These are phyloP conservation scores for Eimeria maxima DNA, from an alignment of 169 alveolate genomes.

Conservation along the genomic window DNA sequence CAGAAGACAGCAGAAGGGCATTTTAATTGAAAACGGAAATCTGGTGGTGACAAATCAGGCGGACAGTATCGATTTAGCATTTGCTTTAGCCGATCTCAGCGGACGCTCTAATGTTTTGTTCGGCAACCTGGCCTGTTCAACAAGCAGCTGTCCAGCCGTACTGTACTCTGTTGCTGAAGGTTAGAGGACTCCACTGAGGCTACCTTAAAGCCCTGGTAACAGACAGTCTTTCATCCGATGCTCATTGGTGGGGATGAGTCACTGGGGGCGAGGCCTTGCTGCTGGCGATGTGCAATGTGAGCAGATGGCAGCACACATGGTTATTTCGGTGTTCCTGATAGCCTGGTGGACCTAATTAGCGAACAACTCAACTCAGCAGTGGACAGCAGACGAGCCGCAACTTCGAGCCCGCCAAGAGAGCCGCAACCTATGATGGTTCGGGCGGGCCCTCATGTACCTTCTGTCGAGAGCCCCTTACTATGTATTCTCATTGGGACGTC, in stretches of 20 bases:
- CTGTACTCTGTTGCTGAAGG: constrained; percentile 1
- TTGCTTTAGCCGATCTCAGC: neutral
- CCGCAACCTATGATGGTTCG: neutral
- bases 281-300: neutral
- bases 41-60: neutral
- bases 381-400: neutral
- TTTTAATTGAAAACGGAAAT: neutral
- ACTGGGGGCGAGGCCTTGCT: neutral
- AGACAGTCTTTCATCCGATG: neutral
- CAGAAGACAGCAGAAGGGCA: neutral
- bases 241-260: neutral
- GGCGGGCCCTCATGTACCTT: neutral
- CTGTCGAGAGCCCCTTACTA: constrained; percentile 27
- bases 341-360: neutral
- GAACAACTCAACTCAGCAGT: neutral
- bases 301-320: constrained; percentile 60
- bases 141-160: neutral
- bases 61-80: neutral
- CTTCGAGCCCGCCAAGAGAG: neutral
- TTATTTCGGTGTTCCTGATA: constrained; percentile 18
- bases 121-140: constrained; percentile 16
- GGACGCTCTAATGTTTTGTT: constrained; percentile 50
- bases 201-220: neutral
- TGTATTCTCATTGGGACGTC: constrained; percentile 27
- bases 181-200: neutral